Base-by-base conservation (phyloP, 2,329 filamentous ascomycete genomes). In the Plenodomus lindquistii region DNA sequence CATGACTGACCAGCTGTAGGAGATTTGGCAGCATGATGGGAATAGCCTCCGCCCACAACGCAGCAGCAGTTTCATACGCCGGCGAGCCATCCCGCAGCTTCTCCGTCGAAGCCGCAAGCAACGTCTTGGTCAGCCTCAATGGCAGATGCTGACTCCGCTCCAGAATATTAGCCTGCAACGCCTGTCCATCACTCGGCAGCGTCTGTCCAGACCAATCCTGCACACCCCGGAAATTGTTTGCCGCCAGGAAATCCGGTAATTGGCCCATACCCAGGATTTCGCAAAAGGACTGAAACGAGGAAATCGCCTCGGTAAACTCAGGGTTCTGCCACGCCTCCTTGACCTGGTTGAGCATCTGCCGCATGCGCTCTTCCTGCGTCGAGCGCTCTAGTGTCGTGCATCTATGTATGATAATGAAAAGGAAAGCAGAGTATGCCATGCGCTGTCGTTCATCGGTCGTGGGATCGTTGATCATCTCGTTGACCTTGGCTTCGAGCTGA, bases 351-450 rank as follows among this genome's bases (percentile, higher is more conserved):
- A 97, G 80, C 69, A 97, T 96, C 13, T 82, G 81, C 46, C 84
- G 77, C 22, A 99, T 77, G 49, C 90, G 87, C 46, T 84, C 78
- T 44, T 92, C 79, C 50, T 92, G 88, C 29, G 84, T 74, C n/a
- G 79, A 78, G 16, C 82, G 80, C 57, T 95, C 87, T 27, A 97
- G 80, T 37, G 85, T 85, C 18, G 81, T 86, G 29, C 91, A 86
- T 50, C 94, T 90, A 72, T 97, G 93, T 62, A 94, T 87, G 54
- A 99, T 94, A 50, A 96, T 94, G 69, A 99, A 95, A 1, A 97
- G 79, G 55, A 97, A 93, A 9, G 91, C 93, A 60, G 86, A 89
- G 63, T 95, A 92, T 1, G 92, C 90, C 65, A 94, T 86, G 48
- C 89, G 85, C 24, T 92, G 84, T 65, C 92, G 91, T 62, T 93